Evolutionary conservation across 2,329 filamentous ascomycete genomes (phyloP), one percentile per base, ranked within the genome.

Genomic region (Exophiala spinifera): DNA sequence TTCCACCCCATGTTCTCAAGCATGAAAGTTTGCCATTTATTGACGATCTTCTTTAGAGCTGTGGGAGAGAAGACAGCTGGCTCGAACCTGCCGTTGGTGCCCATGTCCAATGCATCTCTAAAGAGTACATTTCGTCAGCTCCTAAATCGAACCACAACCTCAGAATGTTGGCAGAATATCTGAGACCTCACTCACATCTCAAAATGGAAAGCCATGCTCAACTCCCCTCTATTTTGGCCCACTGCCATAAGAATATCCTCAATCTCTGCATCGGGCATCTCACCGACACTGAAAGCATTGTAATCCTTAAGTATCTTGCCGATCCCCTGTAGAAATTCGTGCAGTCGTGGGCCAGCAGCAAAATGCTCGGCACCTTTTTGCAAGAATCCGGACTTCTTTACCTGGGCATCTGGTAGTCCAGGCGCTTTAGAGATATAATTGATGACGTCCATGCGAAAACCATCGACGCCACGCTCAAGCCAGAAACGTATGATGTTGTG

Each of bases 401-500:
- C 67, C 0, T 81, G 78, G 0, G 82, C 84, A 59, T 87, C 82
- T 0, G 74, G 75, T 37, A 81, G 77, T 0, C 71, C 73, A 0
- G 74, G 72, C 0, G 70, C 73, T 64, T 86, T 86, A 64, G 79
- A 83, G 64, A 84, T 85, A 70, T 84, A 77, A 68, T 87, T 87
- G 65, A 87, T 82, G 0, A 82, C 83, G 65, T 88, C 84, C 63
- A 87, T 77, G 13, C 85, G 77, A 71, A 87, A 88, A 3, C 85
- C 85, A 51, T 85, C 81, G 1, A 89, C 83, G 3, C 87, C 87
- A 17, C 79, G 78, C 31, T 85, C 74, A 1, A 91, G 77, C 88
- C 88, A 91, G 65, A 89, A 91, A 37, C 79, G 76, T 80, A 89
- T 86, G 1, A 83, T 74, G 7, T 76, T 77, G 67, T 88, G 87